Base-by-base conservation (phyloP, 1,139 yeast species). In the Suhomyces terraborum region DNA sequence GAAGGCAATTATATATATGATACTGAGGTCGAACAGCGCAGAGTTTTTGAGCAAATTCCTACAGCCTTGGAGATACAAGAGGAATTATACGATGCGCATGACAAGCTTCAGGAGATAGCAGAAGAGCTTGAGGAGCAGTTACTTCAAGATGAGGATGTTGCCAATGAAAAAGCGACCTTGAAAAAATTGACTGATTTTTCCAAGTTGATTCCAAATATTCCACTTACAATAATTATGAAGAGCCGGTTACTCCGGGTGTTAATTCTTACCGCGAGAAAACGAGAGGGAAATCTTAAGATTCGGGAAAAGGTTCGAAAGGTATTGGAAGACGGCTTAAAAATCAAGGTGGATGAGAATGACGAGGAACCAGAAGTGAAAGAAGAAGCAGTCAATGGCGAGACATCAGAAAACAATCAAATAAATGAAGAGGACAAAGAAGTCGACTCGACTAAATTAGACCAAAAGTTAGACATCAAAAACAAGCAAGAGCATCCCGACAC, bases 1-100 rank as follows among this genome's bases (percentile, higher is more conserved):
- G 45, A 49, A 20, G 75, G 74, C 0, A 61, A 69, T 48, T 69
- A 62, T 45, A 52, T 72, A 3, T 72, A 61, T 45, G 73, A 69
- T 7, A 54, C 63, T 21, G 58, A 55, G 36, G 41, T 55, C 10
- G 64, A 67, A 25, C 75, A 71, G 49, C 44, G 41, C 2, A 40
- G 53, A 22, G 46, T 47, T 9, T 64, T 69, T 34, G 53, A 51
- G 10, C 51, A 50, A 6, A 58, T 69, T 32, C 70, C 72, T 1
- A 32, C 46, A 1, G 59, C 63, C 1, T 43, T 52, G 1, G 52
- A 45, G 9, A 49, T 69, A 16, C 49, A 52, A 16, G 49, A 52
- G 4, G 48, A 56, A 6, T 52, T 59, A 32, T 42, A 46, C 3
- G 41, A 50, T 21, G 47, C 47, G 31, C 55, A 48, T 16, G 40